Evolutionary conservation across 2,329 filamentous ascomycete genomes (phyloP), one percentile per base, ranked within the genome.

Genomic region (Hypomyces perniciosus): DNA sequence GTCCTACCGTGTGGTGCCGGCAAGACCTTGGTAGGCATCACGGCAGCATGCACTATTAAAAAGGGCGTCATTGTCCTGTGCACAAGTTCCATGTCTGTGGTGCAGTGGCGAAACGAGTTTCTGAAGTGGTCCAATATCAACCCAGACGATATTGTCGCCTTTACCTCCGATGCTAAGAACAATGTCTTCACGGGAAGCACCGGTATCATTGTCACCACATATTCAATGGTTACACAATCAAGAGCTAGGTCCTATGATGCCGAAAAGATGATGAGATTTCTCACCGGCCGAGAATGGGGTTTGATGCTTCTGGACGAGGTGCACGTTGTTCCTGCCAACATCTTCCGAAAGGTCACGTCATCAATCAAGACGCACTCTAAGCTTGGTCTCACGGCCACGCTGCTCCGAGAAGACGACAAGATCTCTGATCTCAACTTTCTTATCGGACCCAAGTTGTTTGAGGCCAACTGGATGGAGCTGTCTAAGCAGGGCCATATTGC

Each of bases 381-480:
- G 68, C 80, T 99, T 6, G 93, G 93, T 6, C 75, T 99, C 37
- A 99, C 93, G 0, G 93, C 93, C 0, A 99, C 93, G 0, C 74
- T 99, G 8, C 81, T 99, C 12, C 83, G 93, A 74, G 93, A 99
- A 70, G 93, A 99, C 63, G 92, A 99, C 75, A 97, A 97, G 73
- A 99, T 99, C 65, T 89, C 88, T 28, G 91, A 97, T 74, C 72
- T 99, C 42, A 99, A 99, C 68, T 99, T 97, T 65, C 73, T 99
- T 52, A 97, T 99, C 62, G 93, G 93, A 0, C 93, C 93, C 1
- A 99, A 99, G 68, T 76, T 99, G 1, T 99, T 96, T 65, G 93
- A 99, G 69, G 93, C 93, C 29, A 99, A 99, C 67, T 99, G 93
- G 93, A 96, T 97, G 84, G 93, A 99, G 68, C 80, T 99, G 38